Percentiles rank a stretch among this genome's conserved stretches.
phyloP scores from a whole-genome alignment of 1,139 yeast genomes.

The Zygoascus meyerae region DNA sequence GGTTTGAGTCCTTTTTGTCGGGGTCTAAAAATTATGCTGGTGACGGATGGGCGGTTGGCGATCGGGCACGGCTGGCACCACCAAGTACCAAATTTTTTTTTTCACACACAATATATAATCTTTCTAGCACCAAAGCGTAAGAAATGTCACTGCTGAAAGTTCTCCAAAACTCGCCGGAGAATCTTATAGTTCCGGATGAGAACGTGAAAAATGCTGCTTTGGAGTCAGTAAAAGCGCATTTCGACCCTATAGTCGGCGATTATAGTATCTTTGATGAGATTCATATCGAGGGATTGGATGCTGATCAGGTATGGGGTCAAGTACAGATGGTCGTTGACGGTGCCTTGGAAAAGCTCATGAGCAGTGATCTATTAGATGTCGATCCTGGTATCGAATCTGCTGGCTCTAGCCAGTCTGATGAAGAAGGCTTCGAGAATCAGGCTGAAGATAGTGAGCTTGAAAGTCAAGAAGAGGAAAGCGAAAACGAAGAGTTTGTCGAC shows the following conservation, averaged over 20 bases:
- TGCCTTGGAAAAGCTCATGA: constrained; percentile 52
- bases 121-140: no score
- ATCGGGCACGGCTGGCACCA: no score
- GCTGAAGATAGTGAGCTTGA: constrained; percentile 12
- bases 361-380: constrained; percentile 17
- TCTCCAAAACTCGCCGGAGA: constrained; percentile 27
- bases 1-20: no score
- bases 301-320: constrained; percentile 92
- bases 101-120: not conserved
- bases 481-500: constrained; percentile 13
- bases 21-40: no score
- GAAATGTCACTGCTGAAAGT: constrained; percentile 12
- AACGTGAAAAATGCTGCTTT: constrained; percentile 30
- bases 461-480: constrained; percentile 18
- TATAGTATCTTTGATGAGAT: constrained; percentile 76
- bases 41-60: no score
- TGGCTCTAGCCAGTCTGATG: no score
- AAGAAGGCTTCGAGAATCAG: no score
- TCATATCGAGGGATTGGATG: constrained; percentile 78
- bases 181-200: constrained; percentile 27
- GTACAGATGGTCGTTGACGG: constrained; percentile 76
- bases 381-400: constrained; percentile 12
- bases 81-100: constrained; percentile 5
- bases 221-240: constrained; percentile 44
- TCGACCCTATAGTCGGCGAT: constrained; percentile 60